These are phyloP conservation scores for Quercus rubra DNA, from an alignment of 306 rosid genomes.

Conservation along the genomic window DNA sequence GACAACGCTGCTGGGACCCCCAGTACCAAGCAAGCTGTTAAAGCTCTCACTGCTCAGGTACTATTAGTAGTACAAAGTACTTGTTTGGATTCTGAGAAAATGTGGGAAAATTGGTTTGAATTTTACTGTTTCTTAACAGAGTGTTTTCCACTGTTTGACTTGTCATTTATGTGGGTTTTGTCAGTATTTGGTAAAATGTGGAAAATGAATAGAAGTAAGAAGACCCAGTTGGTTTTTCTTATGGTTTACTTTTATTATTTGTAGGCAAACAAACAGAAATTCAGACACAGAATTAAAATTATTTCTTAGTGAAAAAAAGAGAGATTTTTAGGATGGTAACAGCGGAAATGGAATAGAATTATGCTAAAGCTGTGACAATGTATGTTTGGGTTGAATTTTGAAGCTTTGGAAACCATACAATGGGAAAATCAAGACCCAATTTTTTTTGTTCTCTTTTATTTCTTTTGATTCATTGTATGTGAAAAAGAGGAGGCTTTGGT, in stretches of 20 bases:
- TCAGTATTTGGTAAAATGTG: not conserved
- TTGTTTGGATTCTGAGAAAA: constrained; percentile 27
- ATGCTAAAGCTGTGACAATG: not conserved
- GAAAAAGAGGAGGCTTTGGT: constrained; percentile 1
- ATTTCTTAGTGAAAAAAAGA: not conserved
- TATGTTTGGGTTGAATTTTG: not conserved
- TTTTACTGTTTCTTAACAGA: not conserved
- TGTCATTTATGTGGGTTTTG: not conserved
- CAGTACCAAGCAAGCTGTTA: constrained; percentile 81
- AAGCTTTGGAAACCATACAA: not conserved
- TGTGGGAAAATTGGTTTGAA: not conserved
- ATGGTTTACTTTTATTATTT: not conserved
- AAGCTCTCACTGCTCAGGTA: constrained; percentile 91
- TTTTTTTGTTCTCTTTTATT: constrained; percentile 7
- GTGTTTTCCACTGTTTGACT: not conserved
- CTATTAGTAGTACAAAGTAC: not conserved
- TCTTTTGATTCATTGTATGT: not conserved
- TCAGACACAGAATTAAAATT: not conserved
- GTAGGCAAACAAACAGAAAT: not conserved
- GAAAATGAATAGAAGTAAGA: not conserved
- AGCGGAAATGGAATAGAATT: not conserved
- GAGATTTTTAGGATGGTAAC: not conserved
- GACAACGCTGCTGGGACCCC: constrained; percentile 72
- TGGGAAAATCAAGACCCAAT: not conserved
- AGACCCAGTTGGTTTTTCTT: constrained; percentile 10